These are phyloP conservation scores for Mycena metata DNA, from an alignment of 768 basidiomycete genomes.

Conservation along the genomic window DNA sequence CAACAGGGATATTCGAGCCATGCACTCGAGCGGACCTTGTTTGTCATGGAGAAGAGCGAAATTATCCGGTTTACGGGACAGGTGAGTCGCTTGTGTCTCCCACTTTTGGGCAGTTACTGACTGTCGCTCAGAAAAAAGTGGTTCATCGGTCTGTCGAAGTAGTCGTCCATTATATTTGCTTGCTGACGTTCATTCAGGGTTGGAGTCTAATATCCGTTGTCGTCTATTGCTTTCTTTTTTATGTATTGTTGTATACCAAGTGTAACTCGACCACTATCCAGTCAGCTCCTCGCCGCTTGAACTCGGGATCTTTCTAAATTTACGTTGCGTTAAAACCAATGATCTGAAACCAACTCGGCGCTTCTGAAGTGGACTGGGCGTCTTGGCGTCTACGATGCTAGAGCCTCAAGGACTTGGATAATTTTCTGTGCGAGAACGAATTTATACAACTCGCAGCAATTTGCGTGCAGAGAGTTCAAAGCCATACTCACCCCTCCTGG, in stretches of 20 bases:
- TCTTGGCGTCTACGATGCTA: too few species aligned
- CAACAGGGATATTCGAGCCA: constrained; percentile 93
- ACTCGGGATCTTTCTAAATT: too few species aligned
- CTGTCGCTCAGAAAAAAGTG: constrained; percentile 19
- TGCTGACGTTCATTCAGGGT: constrained; percentile 54
- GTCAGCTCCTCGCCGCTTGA: too few species aligned
- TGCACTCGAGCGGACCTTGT: constrained; percentile 92
- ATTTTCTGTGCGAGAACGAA: too few species aligned
- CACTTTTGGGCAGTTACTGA: background rate
- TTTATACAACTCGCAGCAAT: too few species aligned
- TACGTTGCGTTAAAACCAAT: too few species aligned
- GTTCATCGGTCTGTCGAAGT: constrained; percentile 13
- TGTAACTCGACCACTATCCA: background rate
- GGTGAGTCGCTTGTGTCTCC: constrained; percentile 45
- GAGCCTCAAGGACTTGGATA: too few species aligned
- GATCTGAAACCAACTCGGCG: too few species aligned
- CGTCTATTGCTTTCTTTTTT: constrained; percentile 11
- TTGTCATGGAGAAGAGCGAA: constrained; percentile 94
- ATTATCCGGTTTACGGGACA: constrained; percentile 91
- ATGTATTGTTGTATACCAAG: constrained; percentile 24
- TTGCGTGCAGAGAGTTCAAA: too few species aligned
- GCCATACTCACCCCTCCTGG: too few species aligned
- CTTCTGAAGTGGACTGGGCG: too few species aligned
- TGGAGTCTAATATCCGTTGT: constrained; percentile 28
- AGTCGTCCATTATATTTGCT: constrained; percentile 39